These are phyloP conservation scores for Apiospora marii DNA, from an alignment of 2,329 filamentous ascomycete species.

Conservation along the genomic window DNA sequence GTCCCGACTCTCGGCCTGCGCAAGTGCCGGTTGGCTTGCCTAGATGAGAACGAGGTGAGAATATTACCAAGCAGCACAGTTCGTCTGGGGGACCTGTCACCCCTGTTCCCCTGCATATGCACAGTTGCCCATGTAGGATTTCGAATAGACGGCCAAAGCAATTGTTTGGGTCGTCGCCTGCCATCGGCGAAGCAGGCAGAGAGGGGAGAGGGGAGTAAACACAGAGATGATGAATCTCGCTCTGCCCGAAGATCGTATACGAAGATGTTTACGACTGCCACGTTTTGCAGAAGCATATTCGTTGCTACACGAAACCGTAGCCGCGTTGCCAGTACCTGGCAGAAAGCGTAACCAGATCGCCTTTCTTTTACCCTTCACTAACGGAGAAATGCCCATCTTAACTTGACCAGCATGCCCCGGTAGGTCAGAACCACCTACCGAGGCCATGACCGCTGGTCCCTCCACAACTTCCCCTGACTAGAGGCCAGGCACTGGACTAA, in stretches of 20 bases:
- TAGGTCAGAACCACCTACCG: background rate
- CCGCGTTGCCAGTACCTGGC: background rate
- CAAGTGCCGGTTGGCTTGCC: constrained; percentile 7
- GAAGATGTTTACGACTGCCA: background rate
- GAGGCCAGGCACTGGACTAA: too few species aligned
- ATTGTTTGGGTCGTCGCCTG: background rate
- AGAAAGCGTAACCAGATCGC: background rate
- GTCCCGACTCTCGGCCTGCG: background rate
- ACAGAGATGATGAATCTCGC: background rate
- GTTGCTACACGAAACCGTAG: background rate
- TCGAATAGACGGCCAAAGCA: background rate
- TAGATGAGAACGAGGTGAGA: background rate
- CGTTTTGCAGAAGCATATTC: background rate
- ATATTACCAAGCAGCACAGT: background rate
- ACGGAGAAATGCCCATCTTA: background rate
- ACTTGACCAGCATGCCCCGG: background rate
- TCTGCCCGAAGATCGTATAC: background rate
- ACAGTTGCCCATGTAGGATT: background rate
- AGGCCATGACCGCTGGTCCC: background rate
- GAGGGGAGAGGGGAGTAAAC: background rate
- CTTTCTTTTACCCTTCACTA: background rate
- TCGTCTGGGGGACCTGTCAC: background rate
- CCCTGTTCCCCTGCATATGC: background rate
- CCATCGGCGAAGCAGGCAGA: background rate
- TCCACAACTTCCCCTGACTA: background rate